phyloP scores from a whole-genome alignment of 495 filamentous ascomycete species.

The Thermothielavioides terrestris region DNA sequence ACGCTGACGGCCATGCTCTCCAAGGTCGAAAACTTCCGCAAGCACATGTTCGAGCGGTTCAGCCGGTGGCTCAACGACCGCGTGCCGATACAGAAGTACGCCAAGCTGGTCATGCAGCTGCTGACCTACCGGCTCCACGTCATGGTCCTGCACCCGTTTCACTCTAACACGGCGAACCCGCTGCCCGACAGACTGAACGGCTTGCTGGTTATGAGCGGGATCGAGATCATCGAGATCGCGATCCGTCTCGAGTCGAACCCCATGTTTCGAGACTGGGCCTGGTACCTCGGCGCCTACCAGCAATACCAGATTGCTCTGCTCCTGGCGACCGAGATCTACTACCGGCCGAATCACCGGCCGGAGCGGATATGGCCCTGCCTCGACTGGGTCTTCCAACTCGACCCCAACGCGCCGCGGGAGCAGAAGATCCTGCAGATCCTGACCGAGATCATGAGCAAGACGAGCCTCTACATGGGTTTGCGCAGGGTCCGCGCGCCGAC shows the following conservation, averaged over 20 bases:
- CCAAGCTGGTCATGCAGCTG: slow-evolving; percentile 51
- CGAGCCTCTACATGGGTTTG: slow-evolving; percentile 33
- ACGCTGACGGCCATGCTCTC: slow-evolving; percentile 46
- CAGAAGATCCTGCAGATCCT: slow-evolving; percentile 34
- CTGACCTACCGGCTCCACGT: slow-evolving; percentile 53
- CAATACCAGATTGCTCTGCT: slow-evolving; percentile 49
- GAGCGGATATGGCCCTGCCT: slow-evolving; percentile 60
- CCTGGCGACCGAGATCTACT: slow-evolving; percentile 47
- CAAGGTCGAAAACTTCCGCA: slow-evolving; percentile 55
- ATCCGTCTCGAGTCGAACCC: slow-evolving; percentile 50
- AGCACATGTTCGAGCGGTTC: slow-evolving; percentile 51
- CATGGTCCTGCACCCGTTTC: slow-evolving; percentile 58
- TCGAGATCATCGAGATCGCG: slow-evolving; percentile 50
- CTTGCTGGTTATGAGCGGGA: slow-evolving; percentile 43
- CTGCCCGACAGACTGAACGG: slow-evolving; percentile 38
- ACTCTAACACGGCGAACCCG: slow-evolving; percentile 45
- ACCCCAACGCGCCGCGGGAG: slow-evolving; percentile 35
- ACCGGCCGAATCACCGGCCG: slow-evolving; percentile 45
- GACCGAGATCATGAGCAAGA: slow-evolving; percentile 33
- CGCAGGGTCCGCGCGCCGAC: slow-evolving; percentile 41
- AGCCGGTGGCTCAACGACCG: slow-evolving; percentile 47
- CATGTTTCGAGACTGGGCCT: slow-evolving; percentile 43
- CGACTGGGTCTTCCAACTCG: slow-evolving; percentile 61
- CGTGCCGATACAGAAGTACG: slow-evolving; percentile 50
- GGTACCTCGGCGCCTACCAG: slow-evolving; percentile 49